phyloP scores from a whole-genome alignment of 441 rosid species.

The Eutrema salsugineum region DNA sequence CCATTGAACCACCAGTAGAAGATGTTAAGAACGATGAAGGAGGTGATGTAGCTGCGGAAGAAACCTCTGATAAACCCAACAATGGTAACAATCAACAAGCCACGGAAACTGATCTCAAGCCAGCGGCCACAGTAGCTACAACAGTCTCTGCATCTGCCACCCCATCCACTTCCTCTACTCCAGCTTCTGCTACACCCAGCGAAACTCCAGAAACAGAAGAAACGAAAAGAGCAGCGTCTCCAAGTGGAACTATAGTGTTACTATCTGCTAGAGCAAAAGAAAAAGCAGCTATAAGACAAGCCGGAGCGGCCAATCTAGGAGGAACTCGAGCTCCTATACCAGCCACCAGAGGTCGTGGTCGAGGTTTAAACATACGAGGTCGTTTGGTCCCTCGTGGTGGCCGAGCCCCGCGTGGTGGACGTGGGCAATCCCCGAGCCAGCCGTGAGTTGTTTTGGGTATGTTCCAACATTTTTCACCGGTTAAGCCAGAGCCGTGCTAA shows the following conservation, averaged over 20 bases:
- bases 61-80: slow-evolving; percentile 58
- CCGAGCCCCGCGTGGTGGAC: slow-evolving; percentile 46
- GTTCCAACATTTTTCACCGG: neutral
- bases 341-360: slow-evolving; percentile 42
- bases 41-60: slow-evolving; percentile 44
- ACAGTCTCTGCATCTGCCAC: neutral
- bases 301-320: slow-evolving; percentile 35
- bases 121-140: slow-evolving; percentile 20
- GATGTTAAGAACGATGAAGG: slow-evolving; percentile 78
- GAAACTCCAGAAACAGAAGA: slow-evolving; percentile 48
- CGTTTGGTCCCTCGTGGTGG: slow-evolving; percentile 38
- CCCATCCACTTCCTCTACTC: slow-evolving; percentile 32
- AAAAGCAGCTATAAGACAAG: slow-evolving; percentile 55
- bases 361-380: slow-evolving; percentile 22
- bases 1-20: slow-evolving; percentile 45
- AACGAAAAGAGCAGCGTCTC: slow-evolving; percentile 50
- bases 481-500: too few relatives aligned
- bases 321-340: slow-evolving; percentile 36
- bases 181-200: slow-evolving; percentile 15
- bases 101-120: slow-evolving; percentile 34
- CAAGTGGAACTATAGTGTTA: slow-evolving; percentile 44
- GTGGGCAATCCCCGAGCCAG: slow-evolving; percentile 50
- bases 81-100: slow-evolving; percentile 42
- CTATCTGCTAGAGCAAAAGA: slow-evolving; percentile 54
- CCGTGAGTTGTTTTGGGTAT: slow-evolving; percentile 24